Conservation (phyloP, 2,329 filamentous ascomycete genomes). For the Teratosphaeria gauchensis region DNA sequence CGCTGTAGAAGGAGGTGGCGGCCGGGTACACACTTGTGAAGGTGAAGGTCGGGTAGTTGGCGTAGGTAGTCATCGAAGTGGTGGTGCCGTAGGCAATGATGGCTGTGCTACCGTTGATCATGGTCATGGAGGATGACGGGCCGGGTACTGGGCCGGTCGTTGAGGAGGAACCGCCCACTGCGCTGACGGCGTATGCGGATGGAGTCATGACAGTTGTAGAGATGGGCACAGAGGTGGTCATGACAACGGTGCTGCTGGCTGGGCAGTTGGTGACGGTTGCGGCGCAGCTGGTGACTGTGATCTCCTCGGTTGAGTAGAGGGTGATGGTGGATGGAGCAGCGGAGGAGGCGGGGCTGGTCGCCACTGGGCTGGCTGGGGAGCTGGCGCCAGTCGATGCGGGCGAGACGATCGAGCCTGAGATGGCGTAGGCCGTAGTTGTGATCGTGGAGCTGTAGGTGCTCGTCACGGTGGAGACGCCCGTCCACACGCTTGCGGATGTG, state of each 20-base stretch:
- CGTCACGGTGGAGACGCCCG: conserved; percentile 3
- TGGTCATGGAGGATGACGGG: conserved; percentile 6
- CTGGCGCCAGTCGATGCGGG: background rate
- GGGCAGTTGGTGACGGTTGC: background rate
- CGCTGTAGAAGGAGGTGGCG: conserved; percentile 1
- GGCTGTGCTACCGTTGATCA: conserved; percentile 3
- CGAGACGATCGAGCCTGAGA: background rate
- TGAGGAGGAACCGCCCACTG: background rate
- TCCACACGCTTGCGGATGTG: conserved; percentile 3
- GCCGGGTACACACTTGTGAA: background rate
- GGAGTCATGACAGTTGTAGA: background rate
- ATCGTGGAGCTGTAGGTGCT: background rate
- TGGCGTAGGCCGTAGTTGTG: background rate
- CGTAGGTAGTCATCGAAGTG: conserved; percentile 3
- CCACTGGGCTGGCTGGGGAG: background rate
- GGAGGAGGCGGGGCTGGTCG: background rate
- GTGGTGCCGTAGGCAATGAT: conserved; percentile 4
- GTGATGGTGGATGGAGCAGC: background rate
- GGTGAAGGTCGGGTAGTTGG: conserved; percentile 3
- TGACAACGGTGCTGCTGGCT: background rate
- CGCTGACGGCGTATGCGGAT: background rate
- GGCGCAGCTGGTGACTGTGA: background rate
- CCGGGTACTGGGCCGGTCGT: background rate
- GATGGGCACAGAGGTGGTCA: conserved; percentile 1
- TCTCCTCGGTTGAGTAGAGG: background rate